A percentile compares a stretch with the other conserved stretches of the same genome.
phyloP scores from a whole-genome alignment of 495 filamentous ascomycete species.

The Aspergillus biplanus region DNA sequence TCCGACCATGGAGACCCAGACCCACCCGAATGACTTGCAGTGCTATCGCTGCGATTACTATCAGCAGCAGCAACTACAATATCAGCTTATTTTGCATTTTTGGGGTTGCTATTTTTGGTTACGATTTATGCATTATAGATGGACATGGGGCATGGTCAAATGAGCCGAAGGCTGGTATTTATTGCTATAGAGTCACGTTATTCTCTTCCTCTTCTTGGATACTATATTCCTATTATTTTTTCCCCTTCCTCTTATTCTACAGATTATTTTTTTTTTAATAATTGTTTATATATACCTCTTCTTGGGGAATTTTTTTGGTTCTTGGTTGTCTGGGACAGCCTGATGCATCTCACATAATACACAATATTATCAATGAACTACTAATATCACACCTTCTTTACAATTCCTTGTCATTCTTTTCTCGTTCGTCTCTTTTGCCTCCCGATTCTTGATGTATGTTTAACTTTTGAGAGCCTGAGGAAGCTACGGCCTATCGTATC shows the following conservation, averaged over 20 bases:
- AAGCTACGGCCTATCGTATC: background rate
- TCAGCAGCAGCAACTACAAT: conserved; percentile 15
- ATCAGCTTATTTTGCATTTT: conserved; percentile 22
- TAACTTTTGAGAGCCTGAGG: background rate
- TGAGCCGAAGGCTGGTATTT: background rate
- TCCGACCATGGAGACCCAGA: conserved; percentile 20
- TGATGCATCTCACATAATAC: conserved; percentile 7
- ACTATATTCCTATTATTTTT: conserved; percentile 1
- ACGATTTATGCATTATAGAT: conserved; percentile 29
- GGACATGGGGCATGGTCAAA: background rate
- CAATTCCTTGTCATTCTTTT: background rate
- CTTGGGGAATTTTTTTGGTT: background rate
- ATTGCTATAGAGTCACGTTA: background rate
- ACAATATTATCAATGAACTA: background rate
- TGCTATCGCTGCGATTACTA: background rate
- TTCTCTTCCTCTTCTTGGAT: background rate
- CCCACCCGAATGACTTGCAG: conserved; percentile 20
- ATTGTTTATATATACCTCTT: conserved; percentile 15
- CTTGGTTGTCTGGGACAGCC: conserved; percentile 5
- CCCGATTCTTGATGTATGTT: background rate
- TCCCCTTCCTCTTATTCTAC: conserved; percentile 8
- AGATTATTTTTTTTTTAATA: background rate
- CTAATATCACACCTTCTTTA: background rate
- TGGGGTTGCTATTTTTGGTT: conserved; percentile 19
- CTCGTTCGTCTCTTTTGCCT: no score